Base-by-base conservation (phyloP, 345 rosid species). In the Turnera subulata region DNA sequence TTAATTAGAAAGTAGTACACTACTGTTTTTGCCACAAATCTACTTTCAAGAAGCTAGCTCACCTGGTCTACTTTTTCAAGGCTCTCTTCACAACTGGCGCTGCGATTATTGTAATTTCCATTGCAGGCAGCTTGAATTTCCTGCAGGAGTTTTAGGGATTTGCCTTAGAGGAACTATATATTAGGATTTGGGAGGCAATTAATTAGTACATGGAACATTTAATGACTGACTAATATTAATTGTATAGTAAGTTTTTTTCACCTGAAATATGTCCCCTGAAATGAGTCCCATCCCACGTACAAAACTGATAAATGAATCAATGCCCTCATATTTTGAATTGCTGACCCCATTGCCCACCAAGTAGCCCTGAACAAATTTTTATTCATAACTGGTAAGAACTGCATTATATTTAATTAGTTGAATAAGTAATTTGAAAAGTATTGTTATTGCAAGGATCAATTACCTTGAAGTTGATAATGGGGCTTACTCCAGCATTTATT, bases 231-330 rank as follows among this genome's bases (percentile, higher is more conserved):
- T n/a, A n/a, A n/a, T n/a, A n/a, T n/a, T n/a, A n/a, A n/a, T n/a
- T n/a, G n/a, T n/a, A n/a, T n/a, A n/a, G n/a, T n/a, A n/a, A 19
- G 23, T 23, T 38, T 51, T 1, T 33, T 21, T 13, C 13, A 71
- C 83, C 73, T 75, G 48, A 16, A n/a, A 72, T 6, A 72, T 73
- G 45, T 63, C 71, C 11, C 58, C 61, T 0, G 80, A 79, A 40
- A 79, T 67, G n/a, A 79, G 66, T 10, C 72, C 84, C 80, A 79
- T 79, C 6, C 78, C 84, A 53, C 63, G 72, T 1, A 59, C 65
- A 49, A 79, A 79, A n/a, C 73, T 68, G 20, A 79, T 48, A 13
- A 13, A 2, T 50, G 73, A 67, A 55, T 68, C 59, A 33, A 46
- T 11, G 1, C 71, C 63, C 12, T 65, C 80, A 33, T 46, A 72